Base-by-base conservation (phyloP, 2,329 filamentous ascomycete species). In the Zarea fungicola region DNA sequence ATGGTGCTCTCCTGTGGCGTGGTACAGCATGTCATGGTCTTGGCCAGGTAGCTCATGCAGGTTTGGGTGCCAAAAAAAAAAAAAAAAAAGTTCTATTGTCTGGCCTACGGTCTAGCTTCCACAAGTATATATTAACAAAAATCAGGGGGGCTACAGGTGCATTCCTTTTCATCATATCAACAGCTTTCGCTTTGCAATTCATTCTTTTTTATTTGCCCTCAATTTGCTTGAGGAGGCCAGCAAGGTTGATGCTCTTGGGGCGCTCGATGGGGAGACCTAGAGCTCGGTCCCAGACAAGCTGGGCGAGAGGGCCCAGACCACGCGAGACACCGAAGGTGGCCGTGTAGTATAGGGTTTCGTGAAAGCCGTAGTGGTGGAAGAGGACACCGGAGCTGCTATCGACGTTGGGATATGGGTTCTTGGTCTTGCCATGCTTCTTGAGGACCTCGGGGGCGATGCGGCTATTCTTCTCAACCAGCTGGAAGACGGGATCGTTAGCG, bases 301-400 rank as follows among this genome's bases (percentile, higher is more conserved):
- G 93, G 36, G 90, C 90, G 42, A 99, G 77, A 19, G 93, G 93
- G 7, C 93, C 93, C 14, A 99, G 75, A 46, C 83, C 83, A 58
- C 83, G 73, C 52, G 79, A 83, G 11, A 86, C 83, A 53, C 83
- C 83, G 55, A 86, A 86, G 0, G 83, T 85, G 51, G 81, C 83
- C 4, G 83, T 85, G 74, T 97, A 99, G 77, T 97, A 99, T 10
- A 97, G 78, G 0, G 92, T 96, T 75, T 97, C 89, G 67, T 88
- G 86, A 83, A 99, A 96, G 51, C 92, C 93, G 66, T 96, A 99
- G 75, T 97, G 90, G 71, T 97, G 85, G 82, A 99, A 97, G 42
- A 99, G 78, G 6, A 97, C 91, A 55, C 93, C 93, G 1, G 90
- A 96, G 55, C 83, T 85, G 41, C 87, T 90, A 70, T 99, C 93